Percentiles rank a stretch among this genome's conserved stretches.
Evolutionary conservation across 1,139 yeast species (phyloP).

Genomic region (Meyerozyma sp.): DNA sequence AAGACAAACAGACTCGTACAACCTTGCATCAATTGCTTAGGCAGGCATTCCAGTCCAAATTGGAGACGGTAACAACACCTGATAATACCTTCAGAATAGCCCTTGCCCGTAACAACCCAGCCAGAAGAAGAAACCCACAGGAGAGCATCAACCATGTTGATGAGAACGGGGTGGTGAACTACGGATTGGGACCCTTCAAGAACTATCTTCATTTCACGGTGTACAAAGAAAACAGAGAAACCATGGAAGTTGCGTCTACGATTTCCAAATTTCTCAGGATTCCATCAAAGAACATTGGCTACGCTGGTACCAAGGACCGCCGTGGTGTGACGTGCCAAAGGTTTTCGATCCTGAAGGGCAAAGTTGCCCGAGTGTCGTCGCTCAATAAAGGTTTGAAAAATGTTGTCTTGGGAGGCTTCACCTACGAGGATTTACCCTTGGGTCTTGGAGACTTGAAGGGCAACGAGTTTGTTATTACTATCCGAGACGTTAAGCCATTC

Average conservation of each 20-base stretch:
- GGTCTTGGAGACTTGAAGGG: conserved; percentile 82
- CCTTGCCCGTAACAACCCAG: conserved; percentile 31
- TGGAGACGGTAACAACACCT: conserved; percentile 75
- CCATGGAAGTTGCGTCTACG: conserved; percentile 88
- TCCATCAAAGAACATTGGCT: conserved; percentile 64
- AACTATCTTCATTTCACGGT: conserved; percentile 72
- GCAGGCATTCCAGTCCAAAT: conserved; percentile 62
- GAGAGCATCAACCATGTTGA: conserved; percentile 48
- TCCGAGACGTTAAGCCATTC: conserved; percentile 57
- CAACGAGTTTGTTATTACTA: conserved; percentile 79
- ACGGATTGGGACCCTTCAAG: conserved; percentile 65
- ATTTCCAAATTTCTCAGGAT: conserved; percentile 68
- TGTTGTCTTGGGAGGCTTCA: conserved; percentile 70
- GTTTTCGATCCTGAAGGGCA: conserved; percentile 64
- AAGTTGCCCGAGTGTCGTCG: conserved; percentile 73
- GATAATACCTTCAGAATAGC: conserved; percentile 61
- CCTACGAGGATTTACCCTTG: conserved; percentile 58
- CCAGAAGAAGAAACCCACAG: conserved; percentile 28
- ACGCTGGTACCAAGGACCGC: conserved; percentile 95
- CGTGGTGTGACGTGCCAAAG: conserved; percentile 93
- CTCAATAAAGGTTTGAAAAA: conserved; percentile 73
- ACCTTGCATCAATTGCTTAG: conserved; percentile 72
- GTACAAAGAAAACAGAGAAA: conserved; percentile 92
- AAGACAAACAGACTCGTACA: conserved; percentile 70
- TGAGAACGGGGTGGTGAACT: conserved; percentile 42